A percentile compares a stretch with the other conserved stretches of the same genome.
phyloP scores from a whole-genome alignment of 2,329 filamentous ascomycete species.

The Microcyclospora tardicrescens region DNA sequence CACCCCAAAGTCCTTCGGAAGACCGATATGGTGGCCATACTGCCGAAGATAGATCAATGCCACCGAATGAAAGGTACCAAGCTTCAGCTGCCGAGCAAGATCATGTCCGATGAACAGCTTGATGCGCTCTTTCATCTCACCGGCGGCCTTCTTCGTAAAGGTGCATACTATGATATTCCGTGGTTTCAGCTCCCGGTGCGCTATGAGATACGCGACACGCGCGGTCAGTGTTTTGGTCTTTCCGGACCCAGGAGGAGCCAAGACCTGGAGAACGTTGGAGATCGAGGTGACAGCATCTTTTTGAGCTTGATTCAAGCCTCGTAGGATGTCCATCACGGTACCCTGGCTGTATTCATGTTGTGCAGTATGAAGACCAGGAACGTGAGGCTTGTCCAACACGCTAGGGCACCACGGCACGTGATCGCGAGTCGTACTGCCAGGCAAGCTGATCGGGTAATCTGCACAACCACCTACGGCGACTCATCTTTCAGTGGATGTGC shows the following conservation, averaged over 20 bases:
- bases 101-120: slow-evolving; percentile 66
- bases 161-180: slow-evolving; percentile 89
- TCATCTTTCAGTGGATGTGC: too few relatives aligned
- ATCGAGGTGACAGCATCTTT: slow-evolving; percentile 50
- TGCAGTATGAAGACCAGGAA: too few relatives aligned
- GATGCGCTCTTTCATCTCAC: slow-evolving; percentile 86
- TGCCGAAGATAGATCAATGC: slow-evolving; percentile 68
- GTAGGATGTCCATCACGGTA: slow-evolving; percentile 41
- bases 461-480: too few relatives aligned
- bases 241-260: slow-evolving; percentile 56
- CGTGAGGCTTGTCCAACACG: too few relatives aligned
- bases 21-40: slow-evolving; percentile 74
- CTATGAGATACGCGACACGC: slow-evolving; percentile 77
- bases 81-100: slow-evolving; percentile 60
- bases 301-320: slow-evolving; percentile 53
- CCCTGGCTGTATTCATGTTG: too few relatives aligned
- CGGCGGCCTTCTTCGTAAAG: slow-evolving; percentile 90
- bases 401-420: too few relatives aligned
- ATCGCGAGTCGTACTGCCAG: too few relatives aligned
- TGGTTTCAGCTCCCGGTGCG: slow-evolving; percentile 57
- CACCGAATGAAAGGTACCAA: slow-evolving; percentile 94
- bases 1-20: slow-evolving; percentile 77
- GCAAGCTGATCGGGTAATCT: too few relatives aligned
- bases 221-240: slow-evolving; percentile 95
- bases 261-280: slow-evolving; percentile 46